Evolutionary conservation across 805 yeast species (phyloP).

Genomic region (Yarrowia keelungensis): DNA sequence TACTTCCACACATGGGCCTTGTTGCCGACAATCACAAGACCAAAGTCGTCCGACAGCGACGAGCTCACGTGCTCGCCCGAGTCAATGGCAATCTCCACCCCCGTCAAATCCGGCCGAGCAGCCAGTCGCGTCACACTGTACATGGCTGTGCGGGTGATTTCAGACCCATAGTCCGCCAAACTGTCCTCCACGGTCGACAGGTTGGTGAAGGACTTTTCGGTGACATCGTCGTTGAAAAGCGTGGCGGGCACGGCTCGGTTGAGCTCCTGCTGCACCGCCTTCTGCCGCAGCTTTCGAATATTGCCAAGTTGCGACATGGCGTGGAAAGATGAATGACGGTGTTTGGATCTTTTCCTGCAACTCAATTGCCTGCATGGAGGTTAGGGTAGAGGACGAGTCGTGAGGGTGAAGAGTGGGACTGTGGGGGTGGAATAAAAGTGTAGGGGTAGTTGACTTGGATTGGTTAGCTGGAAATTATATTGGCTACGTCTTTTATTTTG

Average conservation of each 20-base stretch:
- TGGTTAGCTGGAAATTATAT: too few species aligned
- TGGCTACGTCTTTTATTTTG: too few species aligned
- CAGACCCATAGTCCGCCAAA: conserved; percentile 49
- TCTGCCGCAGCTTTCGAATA: conserved; percentile 18
- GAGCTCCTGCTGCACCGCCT: conserved; percentile 17
- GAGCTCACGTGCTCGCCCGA: conserved; percentile 43
- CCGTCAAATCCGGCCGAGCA: conserved; percentile 59
- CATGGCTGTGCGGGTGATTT: conserved; percentile 64
- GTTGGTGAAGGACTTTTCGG: conserved; percentile 22
- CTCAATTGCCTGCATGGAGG: conserved; percentile 10
- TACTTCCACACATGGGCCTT: conserved; percentile 74
- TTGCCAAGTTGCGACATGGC: conserved; percentile 25
- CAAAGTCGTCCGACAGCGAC: conserved; percentile 58
- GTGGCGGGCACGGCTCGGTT: conserved; percentile 9
- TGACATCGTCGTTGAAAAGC: conserved; percentile 33
- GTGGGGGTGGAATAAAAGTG: too few species aligned
- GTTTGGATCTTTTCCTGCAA: conserved; percentile 11
- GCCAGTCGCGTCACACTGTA: conserved; percentile 65
- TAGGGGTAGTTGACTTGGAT: too few species aligned
- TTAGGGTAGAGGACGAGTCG: neutral
- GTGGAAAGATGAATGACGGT: neutral
- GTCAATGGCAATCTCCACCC: conserved; percentile 40
- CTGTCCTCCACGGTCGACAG: conserved; percentile 23
- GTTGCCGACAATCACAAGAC: conserved; percentile 58
- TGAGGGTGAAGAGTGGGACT: too few species aligned